Base-by-base conservation (phyloP, 352 stramenopile genomes). In the Globisporangium apiculatum region DNA sequence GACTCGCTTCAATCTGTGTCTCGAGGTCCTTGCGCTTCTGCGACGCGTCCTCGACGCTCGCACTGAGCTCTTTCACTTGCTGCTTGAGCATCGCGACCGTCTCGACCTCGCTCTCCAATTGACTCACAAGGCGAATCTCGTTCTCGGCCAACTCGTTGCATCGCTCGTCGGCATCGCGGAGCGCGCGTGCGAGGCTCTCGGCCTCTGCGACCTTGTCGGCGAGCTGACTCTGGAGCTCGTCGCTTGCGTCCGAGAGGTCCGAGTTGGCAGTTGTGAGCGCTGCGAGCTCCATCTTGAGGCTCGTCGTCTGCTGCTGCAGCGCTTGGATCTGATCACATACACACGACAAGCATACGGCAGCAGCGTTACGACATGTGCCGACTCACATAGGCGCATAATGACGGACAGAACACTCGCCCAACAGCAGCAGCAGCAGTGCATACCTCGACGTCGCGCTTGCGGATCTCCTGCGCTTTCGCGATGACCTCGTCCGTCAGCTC, bases 401-500 rank as follows among this genome's bases (percentile, higher is more conserved):
- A 45, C 14, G 11, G 14, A 18, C 1, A 12, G 37, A n/a, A 14
- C 35, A 48, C 35, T 52, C 17, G 14, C 15, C 37, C 37, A 12
- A 47, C n/a, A 47, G 17, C 15, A 53, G 10, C 15, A 38, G 11
- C n/a, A 42, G 1, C 57, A 42, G 7, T 42, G 42, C 51, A 6
- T 48, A 77, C 69, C 65, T 87, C 65, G n/a, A 83, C 62, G 31
- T 89, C 77, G 31, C 73, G 75, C 38, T 71, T 63, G 17, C 75
- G 76, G 35, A 91, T 84, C 42, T 86, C 78, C 53, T 90, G 76
- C 17, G 78, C 76, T 51, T 91, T 91, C 11, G 64, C 74, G 47
- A 91, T 89, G 53, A 92, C 52, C 56, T 94, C 80, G 45, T 92
- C 82, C 6, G 74, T 78, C 78, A 92, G 89, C 42, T 90, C 79